phyloP scores from a whole-genome alignment of 2,329 filamentous ascomycete species.

The Xylaria sp. region DNA sequence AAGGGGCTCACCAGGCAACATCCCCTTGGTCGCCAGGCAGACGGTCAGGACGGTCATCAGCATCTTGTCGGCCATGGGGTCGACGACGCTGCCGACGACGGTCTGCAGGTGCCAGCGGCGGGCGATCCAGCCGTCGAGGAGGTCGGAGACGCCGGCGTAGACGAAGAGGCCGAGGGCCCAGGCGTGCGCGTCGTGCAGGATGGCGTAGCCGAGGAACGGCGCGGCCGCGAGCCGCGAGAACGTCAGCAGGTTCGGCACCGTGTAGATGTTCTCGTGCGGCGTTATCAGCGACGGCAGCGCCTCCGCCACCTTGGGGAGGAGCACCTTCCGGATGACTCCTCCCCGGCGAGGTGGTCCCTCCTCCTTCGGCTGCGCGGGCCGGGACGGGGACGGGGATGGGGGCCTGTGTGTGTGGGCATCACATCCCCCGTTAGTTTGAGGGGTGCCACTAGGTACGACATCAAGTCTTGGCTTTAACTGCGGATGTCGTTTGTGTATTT shows the following conservation, averaged over 20 bases:
- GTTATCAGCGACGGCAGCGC: conserved; percentile 30
- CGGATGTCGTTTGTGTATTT: neutral
- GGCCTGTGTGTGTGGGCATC: neutral
- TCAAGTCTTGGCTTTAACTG: conserved; percentile 5
- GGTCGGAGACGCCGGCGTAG: conserved; percentile 88
- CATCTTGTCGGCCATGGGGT: conserved; percentile 95
- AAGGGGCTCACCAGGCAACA: conserved; percentile 69
- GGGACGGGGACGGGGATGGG: neutral
- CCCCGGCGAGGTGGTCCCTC: neutral
- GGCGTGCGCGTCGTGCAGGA: conserved; percentile 79
- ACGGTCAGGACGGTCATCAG: conserved; percentile 94
- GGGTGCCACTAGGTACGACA: too few relatives aligned
- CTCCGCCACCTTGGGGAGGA: conserved; percentile 37
- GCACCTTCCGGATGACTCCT: conserved; percentile 32
- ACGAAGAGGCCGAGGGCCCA: conserved; percentile 84
- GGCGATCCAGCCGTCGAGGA: conserved; percentile 93
- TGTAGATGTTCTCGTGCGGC: conserved; percentile 90
- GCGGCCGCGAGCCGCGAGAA: conserved; percentile 82
- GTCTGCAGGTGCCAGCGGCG: conserved; percentile 85
- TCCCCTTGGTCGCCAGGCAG: conserved; percentile 79
- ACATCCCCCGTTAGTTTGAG: neutral
- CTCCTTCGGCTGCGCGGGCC: neutral
- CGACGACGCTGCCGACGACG: conserved; percentile 91
- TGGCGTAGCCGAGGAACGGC: conserved; percentile 84
- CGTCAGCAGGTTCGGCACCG: conserved; percentile 90